Evolutionary conservation across 768 basidiomycete genomes (phyloP), one percentile per base, ranked within the genome.

Genomic region (Panaeolus cyanescens): DNA sequence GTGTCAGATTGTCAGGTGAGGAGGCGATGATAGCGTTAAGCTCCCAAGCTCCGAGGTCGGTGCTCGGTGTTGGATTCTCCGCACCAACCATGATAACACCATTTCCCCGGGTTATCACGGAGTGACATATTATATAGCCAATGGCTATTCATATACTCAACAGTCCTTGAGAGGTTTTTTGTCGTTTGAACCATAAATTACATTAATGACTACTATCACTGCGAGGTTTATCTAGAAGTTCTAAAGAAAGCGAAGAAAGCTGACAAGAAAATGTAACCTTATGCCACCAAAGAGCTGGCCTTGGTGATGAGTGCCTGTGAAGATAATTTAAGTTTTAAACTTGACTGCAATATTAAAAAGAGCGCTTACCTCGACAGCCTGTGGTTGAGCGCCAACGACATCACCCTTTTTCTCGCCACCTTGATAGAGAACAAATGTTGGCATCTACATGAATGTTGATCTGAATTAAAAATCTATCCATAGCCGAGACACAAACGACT

Each of bases 341-440:
- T 12, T 9, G 30, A 50, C 15, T n/a, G 25, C 7, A 13, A 28
- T 28, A 20, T 4, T 15, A 28, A 15, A n/a, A 32, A 7, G n/a
- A 56, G 5, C 55, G 63, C 75, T 57, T 36, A 85, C 85, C 73
- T 80, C 36, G 34, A 86, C 76, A 4, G 32, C 66, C 0, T 33
- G 3, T 4, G 82, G 80, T 59, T 70, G 70, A 4, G 87, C 86
- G 25, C 88, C 87, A 15, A 84, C 79, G 30, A 85, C 40, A 2
- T 78, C 75, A 0, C 65, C 64, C 2, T 67, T 12, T 60, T 78
- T 79, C 15, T 69, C 39, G 5, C 79, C 79, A 50, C 74, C 62
- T 64, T 78, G 72, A 71, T 75, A 80, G 0, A 73, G 54, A 12
- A 70, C 57, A 65, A 80, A 82, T 0, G 79, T 79, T 1, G 81